phyloP scores from a whole-genome alignment of 2,329 filamentous ascomycete species.

The Onygena corvina region DNA sequence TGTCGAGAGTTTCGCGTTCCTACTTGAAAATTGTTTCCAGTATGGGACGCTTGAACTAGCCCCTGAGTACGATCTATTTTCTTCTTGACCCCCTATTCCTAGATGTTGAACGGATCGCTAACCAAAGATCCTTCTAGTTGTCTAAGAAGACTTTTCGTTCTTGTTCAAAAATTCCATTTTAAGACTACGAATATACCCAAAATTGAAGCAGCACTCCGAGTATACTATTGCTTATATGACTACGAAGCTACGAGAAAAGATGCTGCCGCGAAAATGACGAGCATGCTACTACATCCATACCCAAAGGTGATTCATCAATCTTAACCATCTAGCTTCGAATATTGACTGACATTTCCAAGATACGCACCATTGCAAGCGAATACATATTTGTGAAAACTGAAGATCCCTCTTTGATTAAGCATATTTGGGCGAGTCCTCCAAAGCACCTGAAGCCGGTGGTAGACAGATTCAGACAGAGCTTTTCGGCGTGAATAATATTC shows the following conservation, averaged over 20 bases:
- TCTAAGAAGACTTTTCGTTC: conserved; percentile 51
- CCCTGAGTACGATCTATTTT: conserved; percentile 21
- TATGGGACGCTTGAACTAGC: conserved; percentile 35
- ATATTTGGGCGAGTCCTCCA: conserved; percentile 28
- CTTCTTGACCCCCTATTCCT: too few relatives aligned
- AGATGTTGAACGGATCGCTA: background rate
- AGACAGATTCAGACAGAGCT: conserved; percentile 15
- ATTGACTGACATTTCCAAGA: conserved; percentile 17
- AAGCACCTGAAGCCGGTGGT: conserved; percentile 27
- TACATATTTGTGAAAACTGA: conserved; percentile 27
- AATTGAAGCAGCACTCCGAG: conserved; percentile 63
- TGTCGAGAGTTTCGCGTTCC: conserved; percentile 63
- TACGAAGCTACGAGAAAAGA: conserved; percentile 41
- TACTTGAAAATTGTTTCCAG: conserved; percentile 51
- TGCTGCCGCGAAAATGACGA: conserved; percentile 56
- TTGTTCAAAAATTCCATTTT: conserved; percentile 67
- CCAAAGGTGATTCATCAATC: conserved; percentile 45
- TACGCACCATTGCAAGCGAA: conserved; percentile 28
- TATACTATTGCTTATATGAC: conserved; percentile 61
- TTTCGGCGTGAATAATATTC: background rate
- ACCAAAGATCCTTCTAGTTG: background rate
- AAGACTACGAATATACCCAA: conserved; percentile 73
- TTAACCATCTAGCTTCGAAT: background rate
- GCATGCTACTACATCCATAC: conserved; percentile 70
- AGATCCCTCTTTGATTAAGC: conserved; percentile 22